Evolutionary conservation across 2,329 filamentous ascomycete genomes (phyloP), one percentile per base, ranked within the genome.

Genomic region (Diaporthe citriasiana): DNA sequence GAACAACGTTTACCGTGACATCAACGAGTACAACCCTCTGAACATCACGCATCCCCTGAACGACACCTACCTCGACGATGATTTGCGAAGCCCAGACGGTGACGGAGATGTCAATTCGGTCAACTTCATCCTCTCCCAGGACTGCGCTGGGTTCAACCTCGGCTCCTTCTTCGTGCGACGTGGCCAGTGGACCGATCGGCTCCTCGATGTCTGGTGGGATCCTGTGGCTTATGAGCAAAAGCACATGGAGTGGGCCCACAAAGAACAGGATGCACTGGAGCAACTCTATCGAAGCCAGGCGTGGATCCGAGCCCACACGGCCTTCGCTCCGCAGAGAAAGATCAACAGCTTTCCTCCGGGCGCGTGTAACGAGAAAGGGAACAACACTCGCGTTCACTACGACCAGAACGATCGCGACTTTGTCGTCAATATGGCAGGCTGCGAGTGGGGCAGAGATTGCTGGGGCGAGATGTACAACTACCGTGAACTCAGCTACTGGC

Each of bases 171-270:
- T 99, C 82, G 86, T 98, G 57, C 91, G 92, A 66, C 92, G 97
- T 75, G 94, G 94, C 79, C 87, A 91, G 35, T 99, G 95, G 94
- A 94, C 95, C 0, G 96, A 98, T 79, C 93, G 95, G 6, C 86
- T 99, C 25, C 89, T 99, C 47, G 97, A 99, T 80, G 89, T 98
- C 70, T 99, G 97, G 97, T 99, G 97, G 97, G 97, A 99, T 80
- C 97, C 97, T 0, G 95, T 98, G 40, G 91, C 93, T 73, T 99
- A 99, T 83, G 97, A 99, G 84, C 97, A 99, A 84, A 97, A 95
- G 82, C 97, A 99, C 83, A 98, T 98, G 95, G 91, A 97, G 76
- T 99, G 97, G 97, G 95, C 97, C 80, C 97, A 99, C 87, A 98
- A 98, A 82, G 97, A 99, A 83, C 97, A 99, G 84, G 95, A 98